A percentile compares a stretch with the other conserved stretches of the same genome.
Evolutionary conservation across 2,329 filamentous ascomycete species (phyloP).

Genomic region (Penicillium sp.): DNA sequence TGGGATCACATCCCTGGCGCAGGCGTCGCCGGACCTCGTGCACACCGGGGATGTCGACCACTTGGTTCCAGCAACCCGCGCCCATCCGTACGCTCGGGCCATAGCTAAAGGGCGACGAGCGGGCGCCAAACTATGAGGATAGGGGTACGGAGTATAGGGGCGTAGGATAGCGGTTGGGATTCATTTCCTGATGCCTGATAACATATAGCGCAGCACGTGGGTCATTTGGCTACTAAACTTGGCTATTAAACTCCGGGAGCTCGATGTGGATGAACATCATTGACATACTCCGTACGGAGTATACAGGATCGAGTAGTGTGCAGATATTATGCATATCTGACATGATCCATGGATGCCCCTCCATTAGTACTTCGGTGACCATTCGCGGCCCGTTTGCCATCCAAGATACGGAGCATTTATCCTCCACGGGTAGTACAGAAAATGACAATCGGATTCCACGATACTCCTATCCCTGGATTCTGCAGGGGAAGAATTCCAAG

Average conservation of each 20-base stretch:
- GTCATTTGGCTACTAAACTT: neutral
- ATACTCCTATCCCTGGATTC: neutral
- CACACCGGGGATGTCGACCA: constrained; percentile 54
- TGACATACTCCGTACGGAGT: too few species aligned
- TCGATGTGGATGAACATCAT: too few species aligned
- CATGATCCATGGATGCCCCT: too few species aligned
- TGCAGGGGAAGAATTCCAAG: neutral
- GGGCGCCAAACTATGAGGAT: constrained; percentile 30
- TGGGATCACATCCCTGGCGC: constrained; percentile 47
- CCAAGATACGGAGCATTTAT: too few species aligned
- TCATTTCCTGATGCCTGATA: neutral
- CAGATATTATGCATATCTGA: neutral
- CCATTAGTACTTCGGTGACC: too few species aligned
- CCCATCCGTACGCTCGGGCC: constrained; percentile 46
- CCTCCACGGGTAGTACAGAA: too few species aligned
- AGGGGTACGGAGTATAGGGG: neutral
- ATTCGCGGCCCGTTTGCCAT: too few species aligned
- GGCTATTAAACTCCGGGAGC: neutral
- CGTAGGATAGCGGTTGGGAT: neutral
- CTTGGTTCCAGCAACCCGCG: constrained; percentile 44
- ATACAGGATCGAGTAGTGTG: too few species aligned
- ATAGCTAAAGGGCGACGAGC: constrained; percentile 32
- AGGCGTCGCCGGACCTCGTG: constrained; percentile 47
- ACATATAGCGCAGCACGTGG: neutral
- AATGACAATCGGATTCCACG: neutral